Evolutionary conservation across 2,329 filamentous ascomycete species (phyloP), one percentile per base, ranked within the genome.

Genomic region (Tympanopsis confertula): DNA sequence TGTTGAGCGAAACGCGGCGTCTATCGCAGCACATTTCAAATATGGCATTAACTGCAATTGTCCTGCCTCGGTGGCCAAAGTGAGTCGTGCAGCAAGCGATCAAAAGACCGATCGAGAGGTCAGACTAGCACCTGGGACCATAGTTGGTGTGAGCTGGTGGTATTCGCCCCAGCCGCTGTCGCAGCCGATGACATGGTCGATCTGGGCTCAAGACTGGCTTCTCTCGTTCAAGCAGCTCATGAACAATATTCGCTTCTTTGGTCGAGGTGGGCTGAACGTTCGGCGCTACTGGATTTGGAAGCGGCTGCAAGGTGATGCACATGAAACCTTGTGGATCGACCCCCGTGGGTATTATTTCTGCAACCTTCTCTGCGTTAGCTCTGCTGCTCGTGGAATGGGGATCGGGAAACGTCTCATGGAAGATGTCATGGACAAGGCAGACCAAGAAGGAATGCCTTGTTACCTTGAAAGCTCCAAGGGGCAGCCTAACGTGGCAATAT

Each of bases 281-380:
- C 54, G 49, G 41, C 67, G 74, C 5, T 78, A 78, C 50, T 68
- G 62, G 53, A 70, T 75, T 45, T 78, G 72, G 72, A 78, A 78
- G 48, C 57, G 56, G 13, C 56, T 63, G 19, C 74, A 78, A 50
- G 58, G 61, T 1, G 52, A 63, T n/a, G 67, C 69, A 4, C 71
- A 76, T 40, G 47, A 52, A 1, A 54, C 62, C 36, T 49, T 75
- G n/a, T 76, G 71, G 71, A 65, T 54, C 2, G 66, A 71, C 42
- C 55, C 59, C 2, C 57, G 64, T 4, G 74, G 74, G 0, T 78
- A 78, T 46, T 77, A 76, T 46, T 78, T 78, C 45, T 77, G 71
- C 48, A 78, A 77, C 47, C 71, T 77, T 38, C 62, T 78, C n/a
- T 70, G 71, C 0, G 71, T 78, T 5, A 52, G 66, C 39, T 67